Conservation (phyloP, 768 basidiomycete genomes). For the Serendipita vermifera region DNA sequence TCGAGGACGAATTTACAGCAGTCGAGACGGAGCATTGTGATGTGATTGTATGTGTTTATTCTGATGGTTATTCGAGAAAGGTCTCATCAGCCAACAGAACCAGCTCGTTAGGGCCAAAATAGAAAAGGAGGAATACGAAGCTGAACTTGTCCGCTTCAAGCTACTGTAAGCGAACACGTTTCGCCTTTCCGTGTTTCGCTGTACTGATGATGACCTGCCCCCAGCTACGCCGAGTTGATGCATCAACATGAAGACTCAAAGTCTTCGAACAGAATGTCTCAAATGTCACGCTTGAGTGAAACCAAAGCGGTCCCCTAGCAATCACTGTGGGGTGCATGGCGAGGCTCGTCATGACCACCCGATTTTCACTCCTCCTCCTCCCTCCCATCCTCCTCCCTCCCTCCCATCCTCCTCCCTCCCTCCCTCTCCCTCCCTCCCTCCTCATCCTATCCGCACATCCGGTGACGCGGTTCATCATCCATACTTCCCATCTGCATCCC, state of each 20-base stretch:
- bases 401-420: background rate
- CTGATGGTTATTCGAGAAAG: slow-evolving; percentile 12
- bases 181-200: background rate
- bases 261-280: slow-evolving; percentile 49
- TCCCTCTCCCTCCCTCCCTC: background rate
- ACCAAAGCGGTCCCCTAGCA: slow-evolving; percentile 6
- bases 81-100: slow-evolving; percentile 39
- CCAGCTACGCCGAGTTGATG: slow-evolving; percentile 59
- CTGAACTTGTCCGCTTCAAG: slow-evolving; percentile 90
- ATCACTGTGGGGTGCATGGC: slow-evolving; percentile 1
- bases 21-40: slow-evolving; percentile 74
- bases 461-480: no score
- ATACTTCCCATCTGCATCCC: no score
- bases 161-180: slow-evolving; percentile 45
- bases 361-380: no score
- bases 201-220: background rate
- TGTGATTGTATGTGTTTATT: slow-evolving; percentile 35
- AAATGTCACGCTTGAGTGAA: slow-evolving; percentile 8
- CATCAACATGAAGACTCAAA: slow-evolving; percentile 61
- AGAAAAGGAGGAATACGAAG: slow-evolving; percentile 84
- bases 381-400: no score
- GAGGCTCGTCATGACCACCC: background rate
- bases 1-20: slow-evolving; percentile 68
- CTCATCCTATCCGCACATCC: background rate
- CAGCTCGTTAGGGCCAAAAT: slow-evolving; percentile 82